phyloP scores from a whole-genome alignment of 2,329 filamentous ascomycete species.

The Lizonia empirigonia region DNA sequence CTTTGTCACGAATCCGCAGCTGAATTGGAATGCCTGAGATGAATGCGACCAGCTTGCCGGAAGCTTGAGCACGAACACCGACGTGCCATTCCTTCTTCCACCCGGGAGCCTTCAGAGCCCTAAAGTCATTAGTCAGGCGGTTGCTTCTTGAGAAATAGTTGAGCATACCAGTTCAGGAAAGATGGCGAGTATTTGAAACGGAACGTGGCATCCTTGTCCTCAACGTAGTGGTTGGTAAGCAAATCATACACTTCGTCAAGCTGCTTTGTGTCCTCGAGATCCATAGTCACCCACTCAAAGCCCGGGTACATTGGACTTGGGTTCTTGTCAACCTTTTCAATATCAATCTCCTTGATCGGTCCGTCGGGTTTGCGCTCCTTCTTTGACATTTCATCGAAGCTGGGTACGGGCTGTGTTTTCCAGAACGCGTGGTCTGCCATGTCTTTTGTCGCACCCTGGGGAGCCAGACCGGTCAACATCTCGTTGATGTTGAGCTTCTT shows the following conservation, averaged over 20 bases:
- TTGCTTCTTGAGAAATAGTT: background rate
- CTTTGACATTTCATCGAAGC: constrained; percentile 64
- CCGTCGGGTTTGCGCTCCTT: constrained; percentile 68
- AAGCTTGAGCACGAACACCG: constrained; percentile 83
- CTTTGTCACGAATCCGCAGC: constrained; percentile 77
- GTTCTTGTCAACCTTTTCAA: constrained; percentile 78
- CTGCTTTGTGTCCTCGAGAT: constrained; percentile 76
- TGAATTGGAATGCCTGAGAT: constrained; percentile 91
- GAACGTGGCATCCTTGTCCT: constrained; percentile 97
- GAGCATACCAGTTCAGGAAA: constrained; percentile 81
- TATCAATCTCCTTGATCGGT: constrained; percentile 78
- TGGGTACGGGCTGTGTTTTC: constrained; percentile 93
- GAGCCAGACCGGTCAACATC: constrained; percentile 74
- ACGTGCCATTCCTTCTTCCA: constrained; percentile 96
- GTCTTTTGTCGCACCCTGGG: constrained; percentile 85
- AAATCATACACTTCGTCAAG: constrained; percentile 91
- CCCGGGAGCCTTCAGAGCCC: constrained; percentile 91
- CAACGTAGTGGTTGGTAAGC: constrained; percentile 92
- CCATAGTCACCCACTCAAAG: constrained; percentile 94
- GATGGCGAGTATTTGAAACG: constrained; percentile 92
- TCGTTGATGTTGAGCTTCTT: constrained; percentile 71
- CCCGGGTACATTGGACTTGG: constrained; percentile 73
- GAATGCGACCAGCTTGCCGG: constrained; percentile 88
- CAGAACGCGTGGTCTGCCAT: constrained; percentile 99
- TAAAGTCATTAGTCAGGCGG: constrained; percentile 45